Evolutionary conservation across 2,329 filamentous ascomycete species (phyloP).

Genomic region (Fusarium humuli): DNA sequence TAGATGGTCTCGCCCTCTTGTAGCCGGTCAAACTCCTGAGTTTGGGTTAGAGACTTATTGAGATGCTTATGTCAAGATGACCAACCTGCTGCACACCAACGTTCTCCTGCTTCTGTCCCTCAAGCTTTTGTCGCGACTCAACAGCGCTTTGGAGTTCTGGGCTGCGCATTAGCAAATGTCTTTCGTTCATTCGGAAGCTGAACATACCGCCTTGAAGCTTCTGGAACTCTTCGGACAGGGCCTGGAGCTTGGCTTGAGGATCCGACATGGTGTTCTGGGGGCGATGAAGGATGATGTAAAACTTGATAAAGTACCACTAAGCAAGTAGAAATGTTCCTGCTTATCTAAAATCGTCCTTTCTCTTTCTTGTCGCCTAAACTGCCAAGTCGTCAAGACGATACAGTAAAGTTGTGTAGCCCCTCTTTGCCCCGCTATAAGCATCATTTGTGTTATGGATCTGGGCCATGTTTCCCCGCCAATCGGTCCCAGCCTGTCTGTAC

Average conservation of each 20-base stretch:
- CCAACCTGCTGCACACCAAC: slow-evolving; percentile 82
- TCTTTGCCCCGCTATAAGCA: slow-evolving; percentile 52
- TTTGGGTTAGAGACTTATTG: slow-evolving; percentile 26
- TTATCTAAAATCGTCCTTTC: slow-evolving; percentile 11
- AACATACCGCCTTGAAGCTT: slow-evolving; percentile 82
- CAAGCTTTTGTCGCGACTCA: slow-evolving; percentile 86
- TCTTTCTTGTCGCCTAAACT: slow-evolving; percentile 33
- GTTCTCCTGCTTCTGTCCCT: slow-evolving; percentile 95
- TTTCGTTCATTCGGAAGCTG: background rate
- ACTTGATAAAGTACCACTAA: slow-evolving; percentile 9
- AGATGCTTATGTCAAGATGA: background rate
- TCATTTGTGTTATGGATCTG: slow-evolving; percentile 21
- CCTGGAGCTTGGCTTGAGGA: slow-evolving; percentile 80
- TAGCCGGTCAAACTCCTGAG: slow-evolving; percentile 82
- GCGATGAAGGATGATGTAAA: background rate
- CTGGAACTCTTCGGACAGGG: slow-evolving; percentile 87
- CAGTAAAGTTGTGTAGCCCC: slow-evolving; percentile 44
- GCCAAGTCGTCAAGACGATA: slow-evolving; percentile 8
- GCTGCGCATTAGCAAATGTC: slow-evolving; percentile 6
- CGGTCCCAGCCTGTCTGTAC: slow-evolving; percentile 29
- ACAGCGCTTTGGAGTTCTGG: slow-evolving; percentile 83
- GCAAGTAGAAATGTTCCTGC: background rate
- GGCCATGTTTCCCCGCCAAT: slow-evolving; percentile 56
- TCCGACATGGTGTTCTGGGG: slow-evolving; percentile 68
- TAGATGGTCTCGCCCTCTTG: slow-evolving; percentile 90